Conservation (phyloP, 371 early-diverging fungal species). For the Syncephalastrum contaminatum region DNA sequence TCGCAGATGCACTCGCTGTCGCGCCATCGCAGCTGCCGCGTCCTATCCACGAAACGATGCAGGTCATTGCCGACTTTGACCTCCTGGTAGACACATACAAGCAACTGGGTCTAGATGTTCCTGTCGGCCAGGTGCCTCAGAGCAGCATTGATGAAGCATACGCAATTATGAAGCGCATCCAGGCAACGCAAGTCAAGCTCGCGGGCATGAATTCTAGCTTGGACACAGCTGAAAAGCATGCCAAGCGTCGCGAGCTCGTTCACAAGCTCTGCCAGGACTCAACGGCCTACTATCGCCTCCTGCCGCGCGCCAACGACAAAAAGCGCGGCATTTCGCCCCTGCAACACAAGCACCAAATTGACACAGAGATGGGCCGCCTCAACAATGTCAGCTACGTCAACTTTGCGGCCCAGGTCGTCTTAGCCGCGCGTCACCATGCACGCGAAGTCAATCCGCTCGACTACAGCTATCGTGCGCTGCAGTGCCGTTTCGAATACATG, state of each 20-base stretch:
- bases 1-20: conserved; percentile 6
- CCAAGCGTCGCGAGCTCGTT: conserved; percentile 15
- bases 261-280: conserved; percentile 30
- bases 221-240: conserved; percentile 4
- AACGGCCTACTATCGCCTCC: conserved; percentile 36
- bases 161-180: conserved; percentile 31
- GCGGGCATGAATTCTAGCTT: not conserved
- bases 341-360: conserved; percentile 8
- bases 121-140: conserved; percentile 50
- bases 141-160: conserved; percentile 36
- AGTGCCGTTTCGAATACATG: conserved; percentile 28
- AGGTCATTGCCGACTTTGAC: conserved; percentile 46
- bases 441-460: conserved; percentile 46
- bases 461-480: conserved; percentile 46
- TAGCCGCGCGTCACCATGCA: conserved; percentile 50
- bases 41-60: conserved; percentile 33
- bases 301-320: conserved; percentile 28
- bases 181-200: not conserved
- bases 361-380: conserved; percentile 28
- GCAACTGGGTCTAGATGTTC: conserved; percentile 40
- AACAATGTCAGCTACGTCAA: conserved; percentile 46
- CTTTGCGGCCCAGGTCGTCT: conserved; percentile 46
- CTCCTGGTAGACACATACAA: conserved; percentile 34
- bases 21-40: conserved; percentile 16
- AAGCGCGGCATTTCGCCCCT: conserved; percentile 26